These are phyloP conservation scores for Ogataea henricii DNA, from an alignment of 805 yeast species.

Conservation along the genomic window DNA sequence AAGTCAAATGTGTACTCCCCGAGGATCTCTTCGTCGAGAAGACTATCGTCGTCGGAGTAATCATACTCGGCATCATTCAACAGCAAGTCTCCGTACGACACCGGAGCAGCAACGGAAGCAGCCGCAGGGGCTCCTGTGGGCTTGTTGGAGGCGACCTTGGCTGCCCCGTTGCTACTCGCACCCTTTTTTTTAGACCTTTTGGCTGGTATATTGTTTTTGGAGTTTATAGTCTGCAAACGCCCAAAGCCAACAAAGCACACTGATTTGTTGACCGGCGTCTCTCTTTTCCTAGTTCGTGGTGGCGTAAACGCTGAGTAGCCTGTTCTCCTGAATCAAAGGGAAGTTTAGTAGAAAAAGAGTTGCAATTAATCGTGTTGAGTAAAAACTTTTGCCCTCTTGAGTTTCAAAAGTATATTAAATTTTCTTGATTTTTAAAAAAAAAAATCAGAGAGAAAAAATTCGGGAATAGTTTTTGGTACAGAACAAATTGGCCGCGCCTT, in stretches of 20 bases:
- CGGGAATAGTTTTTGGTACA: background rate
- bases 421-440: background rate
- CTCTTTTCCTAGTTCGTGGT: background rate
- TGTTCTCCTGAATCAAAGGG: background rate
- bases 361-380: background rate
- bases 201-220: conserved; percentile 16
- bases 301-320: background rate
- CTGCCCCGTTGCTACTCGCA: conserved; percentile 10
- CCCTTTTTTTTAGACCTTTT: conserved; percentile 12
- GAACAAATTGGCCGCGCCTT: too few species aligned
- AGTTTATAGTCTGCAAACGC: background rate
- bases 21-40: conserved; percentile 22
- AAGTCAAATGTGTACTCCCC: conserved; percentile 34
- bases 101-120: conserved; percentile 1
- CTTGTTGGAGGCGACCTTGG: background rate
- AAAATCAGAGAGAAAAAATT: background rate
- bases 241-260: background rate
- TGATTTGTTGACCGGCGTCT: background rate
- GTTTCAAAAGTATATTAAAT: background rate
- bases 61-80: conserved; percentile 9
- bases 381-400: conserved; percentile 1
- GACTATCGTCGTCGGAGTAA: conserved; percentile 19
- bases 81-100: conserved; percentile 1
- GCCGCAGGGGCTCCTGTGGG: background rate
- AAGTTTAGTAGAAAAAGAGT: too few species aligned